A percentile compares a stretch with the other conserved stretches of the same genome.
Conservation (phyloP, 352 stramenopile genomes). For the Globisporangium nunn region DNA sequence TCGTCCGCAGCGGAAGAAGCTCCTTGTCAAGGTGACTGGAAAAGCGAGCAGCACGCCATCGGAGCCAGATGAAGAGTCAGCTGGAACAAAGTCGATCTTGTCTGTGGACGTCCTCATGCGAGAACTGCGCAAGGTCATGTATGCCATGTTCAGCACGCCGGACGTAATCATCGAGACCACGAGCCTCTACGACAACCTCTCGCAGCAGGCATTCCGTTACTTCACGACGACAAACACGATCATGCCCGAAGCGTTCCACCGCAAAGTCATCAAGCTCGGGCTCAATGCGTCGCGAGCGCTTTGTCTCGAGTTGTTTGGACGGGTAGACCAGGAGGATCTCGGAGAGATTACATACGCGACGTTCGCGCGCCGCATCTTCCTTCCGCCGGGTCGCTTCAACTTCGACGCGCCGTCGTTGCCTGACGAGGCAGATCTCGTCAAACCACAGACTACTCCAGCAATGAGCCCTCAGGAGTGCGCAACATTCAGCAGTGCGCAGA, state of each 20-base stretch:
- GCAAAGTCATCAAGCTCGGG: constrained; percentile 54
- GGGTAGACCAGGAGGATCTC: constrained; percentile 57
- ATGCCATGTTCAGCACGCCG: constrained; percentile 36
- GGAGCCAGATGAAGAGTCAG: constrained; percentile 2
- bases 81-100: constrained; percentile 13
- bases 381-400: constrained; percentile 31
- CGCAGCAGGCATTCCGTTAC: constrained; percentile 59
- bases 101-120: constrained; percentile 42
- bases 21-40: constrained; percentile 1
- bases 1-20: constrained; percentile 13
- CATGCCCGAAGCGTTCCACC: constrained; percentile 54
- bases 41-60: constrained; percentile 5
- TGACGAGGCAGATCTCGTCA: not conserved
- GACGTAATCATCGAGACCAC: constrained; percentile 28
- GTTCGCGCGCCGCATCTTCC: constrained; percentile 52
- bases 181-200: constrained; percentile 51
- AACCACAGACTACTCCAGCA: not conserved
- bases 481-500: not conserved
- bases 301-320: constrained; percentile 47
- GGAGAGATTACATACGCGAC: constrained; percentile 58
- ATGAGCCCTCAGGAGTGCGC: not conserved
- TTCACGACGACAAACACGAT: constrained; percentile 78
- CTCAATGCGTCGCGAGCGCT: constrained; percentile 34
- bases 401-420: constrained; percentile 3
- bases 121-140: constrained; percentile 40